These are phyloP conservation scores for Eucalyptus rudis DNA, from an alignment of 345 rosid genomes.

Conservation along the genomic window DNA sequence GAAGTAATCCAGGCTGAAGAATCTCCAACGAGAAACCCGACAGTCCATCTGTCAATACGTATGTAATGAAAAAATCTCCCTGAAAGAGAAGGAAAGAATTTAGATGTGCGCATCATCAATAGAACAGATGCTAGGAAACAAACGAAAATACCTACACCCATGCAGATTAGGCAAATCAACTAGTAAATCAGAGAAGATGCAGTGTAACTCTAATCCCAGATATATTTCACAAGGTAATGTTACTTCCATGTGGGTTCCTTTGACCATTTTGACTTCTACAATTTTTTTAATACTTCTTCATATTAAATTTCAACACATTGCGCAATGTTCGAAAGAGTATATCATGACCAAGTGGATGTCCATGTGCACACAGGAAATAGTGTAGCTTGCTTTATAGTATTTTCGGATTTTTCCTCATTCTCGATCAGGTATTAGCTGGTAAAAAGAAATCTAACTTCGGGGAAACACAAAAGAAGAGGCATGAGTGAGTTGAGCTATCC, in stretches of 20 bases:
- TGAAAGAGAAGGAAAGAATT: background rate
- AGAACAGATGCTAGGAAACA: background rate
- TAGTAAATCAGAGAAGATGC: background rate
- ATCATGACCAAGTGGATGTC: background rate
- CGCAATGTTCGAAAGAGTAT: background rate
- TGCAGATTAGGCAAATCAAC: background rate
- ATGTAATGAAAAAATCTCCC: conserved; percentile 85
- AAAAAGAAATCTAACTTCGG: background rate
- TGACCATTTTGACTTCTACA: background rate
- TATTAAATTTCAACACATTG: background rate
- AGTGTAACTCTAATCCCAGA: background rate
- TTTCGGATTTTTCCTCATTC: background rate
- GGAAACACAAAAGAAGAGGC: background rate
- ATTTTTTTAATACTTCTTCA: background rate
- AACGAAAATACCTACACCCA: background rate
- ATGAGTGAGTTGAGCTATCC: background rate
- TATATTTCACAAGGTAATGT: background rate
- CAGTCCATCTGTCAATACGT: conserved; percentile 74
- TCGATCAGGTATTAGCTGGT: background rate
- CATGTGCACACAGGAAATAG: background rate
- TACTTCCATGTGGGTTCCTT: background rate
- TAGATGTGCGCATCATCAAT: background rate
- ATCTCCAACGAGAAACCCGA: conserved; percentile 82
- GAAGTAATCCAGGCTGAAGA: conserved; percentile 62
- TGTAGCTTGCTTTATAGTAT: background rate